phyloP scores from a whole-genome alignment of 345 rosid genomes.

The Mercurialis annua region DNA sequence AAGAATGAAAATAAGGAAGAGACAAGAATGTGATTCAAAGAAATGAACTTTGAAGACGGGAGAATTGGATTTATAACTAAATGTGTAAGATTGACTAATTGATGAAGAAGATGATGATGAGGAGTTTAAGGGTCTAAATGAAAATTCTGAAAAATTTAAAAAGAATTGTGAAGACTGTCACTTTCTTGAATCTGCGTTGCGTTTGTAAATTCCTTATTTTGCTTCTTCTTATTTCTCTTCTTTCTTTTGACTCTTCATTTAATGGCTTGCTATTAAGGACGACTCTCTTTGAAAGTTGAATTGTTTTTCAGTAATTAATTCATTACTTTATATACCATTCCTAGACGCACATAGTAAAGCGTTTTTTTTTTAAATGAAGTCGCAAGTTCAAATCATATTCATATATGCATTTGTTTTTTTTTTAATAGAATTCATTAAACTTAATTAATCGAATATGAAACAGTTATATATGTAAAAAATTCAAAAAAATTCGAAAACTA shows the following conservation, averaged over 20 bases:
- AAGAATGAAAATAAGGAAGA: not conserved
- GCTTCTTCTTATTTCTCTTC: too few species aligned
- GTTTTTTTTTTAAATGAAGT: too few species aligned
- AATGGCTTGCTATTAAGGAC: not conserved
- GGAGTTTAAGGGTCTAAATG: constrained; percentile 21
- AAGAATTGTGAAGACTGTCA: not conserved
- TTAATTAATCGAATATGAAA: not conserved
- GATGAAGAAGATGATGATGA: constrained; percentile 23
- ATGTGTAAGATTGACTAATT: constrained; percentile 1
- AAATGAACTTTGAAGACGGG: not conserved
- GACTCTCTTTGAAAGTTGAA: not conserved
- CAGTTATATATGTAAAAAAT: not conserved
- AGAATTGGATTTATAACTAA: not conserved
- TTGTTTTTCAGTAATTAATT: not conserved
- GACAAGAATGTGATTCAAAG: not conserved
- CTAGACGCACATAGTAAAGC: too few species aligned
- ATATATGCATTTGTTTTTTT: not conserved
- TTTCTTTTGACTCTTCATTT: constrained; percentile 13
- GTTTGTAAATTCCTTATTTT: not conserved
- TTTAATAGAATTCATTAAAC: not conserved
- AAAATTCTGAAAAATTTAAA: not conserved
- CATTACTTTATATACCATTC: too few species aligned
- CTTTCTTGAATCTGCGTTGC: constrained; percentile 1
- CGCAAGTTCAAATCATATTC: too few species aligned
- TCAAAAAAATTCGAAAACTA: too few species aligned